Evolutionary conservation across 2,329 filamentous ascomycete species (phyloP).

Genomic region (Xylaria polymorpha): DNA sequence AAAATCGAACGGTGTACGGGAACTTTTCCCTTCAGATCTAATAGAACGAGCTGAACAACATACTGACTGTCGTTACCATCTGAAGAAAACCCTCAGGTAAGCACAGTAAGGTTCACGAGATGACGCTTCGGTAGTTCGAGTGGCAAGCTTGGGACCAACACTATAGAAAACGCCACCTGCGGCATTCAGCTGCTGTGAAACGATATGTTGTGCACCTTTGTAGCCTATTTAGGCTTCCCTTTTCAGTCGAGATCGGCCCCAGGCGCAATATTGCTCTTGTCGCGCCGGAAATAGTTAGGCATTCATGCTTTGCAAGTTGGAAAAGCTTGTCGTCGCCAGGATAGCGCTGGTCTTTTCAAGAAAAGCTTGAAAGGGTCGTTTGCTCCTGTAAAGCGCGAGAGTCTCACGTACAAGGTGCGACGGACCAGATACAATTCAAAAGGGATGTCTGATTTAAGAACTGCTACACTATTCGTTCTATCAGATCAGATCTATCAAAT

Average conservation of each 20-base stretch:
- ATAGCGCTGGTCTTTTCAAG: neutral
- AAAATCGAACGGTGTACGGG: neutral
- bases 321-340: constrained; percentile 32
- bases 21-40: neutral
- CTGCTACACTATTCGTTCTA: neutral
- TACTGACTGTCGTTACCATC: constrained; percentile 5
- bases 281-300: neutral
- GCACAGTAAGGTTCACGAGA: neutral
- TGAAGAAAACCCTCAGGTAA: constrained; percentile 23
- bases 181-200: constrained; percentile 16
- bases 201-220: neutral
- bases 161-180: constrained; percentile 18
- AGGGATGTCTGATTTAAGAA: neutral
- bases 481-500: neutral
- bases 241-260: neutral
- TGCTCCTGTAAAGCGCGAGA: neutral
- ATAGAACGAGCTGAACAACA: neutral
- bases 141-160: neutral
- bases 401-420: neutral
- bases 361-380: constrained; percentile 25
- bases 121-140: neutral
- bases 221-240: neutral
- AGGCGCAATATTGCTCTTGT: constrained; percentile 10
- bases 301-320: neutral
- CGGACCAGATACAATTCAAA: neutral